Evolutionary conservation across 2,329 filamentous ascomycete species (phyloP).

Genomic region (Aspergillus novoparasiticus): DNA sequence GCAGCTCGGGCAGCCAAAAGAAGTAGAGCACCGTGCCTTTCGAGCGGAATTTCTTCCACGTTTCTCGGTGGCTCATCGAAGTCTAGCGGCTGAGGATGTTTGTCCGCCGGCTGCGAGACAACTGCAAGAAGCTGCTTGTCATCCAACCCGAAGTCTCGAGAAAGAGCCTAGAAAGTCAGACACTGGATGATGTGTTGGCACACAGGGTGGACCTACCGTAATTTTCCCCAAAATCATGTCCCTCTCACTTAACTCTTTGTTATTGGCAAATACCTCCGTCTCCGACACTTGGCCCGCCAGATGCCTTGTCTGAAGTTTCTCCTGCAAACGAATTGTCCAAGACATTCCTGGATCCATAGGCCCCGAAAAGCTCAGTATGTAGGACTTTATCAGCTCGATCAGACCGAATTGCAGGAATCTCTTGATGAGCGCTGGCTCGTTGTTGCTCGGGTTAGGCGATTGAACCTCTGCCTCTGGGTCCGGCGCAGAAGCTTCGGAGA

Average conservation of each 20-base stretch:
- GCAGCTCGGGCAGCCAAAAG: constrained; percentile 57
- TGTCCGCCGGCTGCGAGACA: constrained; percentile 42
- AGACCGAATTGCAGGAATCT: constrained; percentile 64
- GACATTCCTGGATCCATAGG: constrained; percentile 44
- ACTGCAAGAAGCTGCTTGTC: constrained; percentile 52
- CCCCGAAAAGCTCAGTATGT: constrained; percentile 48
- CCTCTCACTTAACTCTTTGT: constrained; percentile 53
- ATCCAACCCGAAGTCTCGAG: constrained; percentile 56
- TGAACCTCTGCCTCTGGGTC: constrained; percentile 60
- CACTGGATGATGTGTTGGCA: too few relatives aligned
- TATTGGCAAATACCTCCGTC: constrained; percentile 53
- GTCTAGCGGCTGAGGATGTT: constrained; percentile 46
- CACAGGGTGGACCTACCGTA: constrained; percentile 38
- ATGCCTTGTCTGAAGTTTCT: constrained; percentile 57
- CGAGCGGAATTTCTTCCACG: constrained; percentile 58
- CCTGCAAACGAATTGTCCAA: constrained; percentile 56
- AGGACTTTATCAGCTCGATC: constrained; percentile 64
- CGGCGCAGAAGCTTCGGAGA: constrained; percentile 45
- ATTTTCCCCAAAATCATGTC: constrained; percentile 61
- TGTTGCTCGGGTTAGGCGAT: constrained; percentile 41
- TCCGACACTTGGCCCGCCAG: constrained; percentile 54
- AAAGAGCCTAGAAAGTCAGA: constrained; percentile 46
- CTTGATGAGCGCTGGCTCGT: constrained; percentile 55
- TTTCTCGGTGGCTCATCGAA: constrained; percentile 59
- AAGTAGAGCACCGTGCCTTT: constrained; percentile 57